Percentiles rank a stretch among this genome's conserved stretches.
Conservation (phyloP, 805 yeast genomes). For the Saitoella complicata region DNA sequence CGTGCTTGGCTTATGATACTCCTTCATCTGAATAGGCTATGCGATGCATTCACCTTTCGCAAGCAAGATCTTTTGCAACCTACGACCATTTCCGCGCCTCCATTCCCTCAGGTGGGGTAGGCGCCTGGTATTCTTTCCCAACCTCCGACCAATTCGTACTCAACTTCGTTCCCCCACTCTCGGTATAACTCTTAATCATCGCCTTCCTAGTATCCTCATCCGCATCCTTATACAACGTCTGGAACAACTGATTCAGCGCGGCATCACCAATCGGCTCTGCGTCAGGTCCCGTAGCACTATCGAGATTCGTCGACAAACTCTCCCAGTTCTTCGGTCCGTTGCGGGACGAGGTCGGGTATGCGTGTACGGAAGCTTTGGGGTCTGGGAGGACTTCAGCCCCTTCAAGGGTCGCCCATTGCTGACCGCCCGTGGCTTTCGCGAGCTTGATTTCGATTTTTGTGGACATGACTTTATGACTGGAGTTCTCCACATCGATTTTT, state of each 20-base stretch:
- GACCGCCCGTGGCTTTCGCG: conserved; percentile 25
- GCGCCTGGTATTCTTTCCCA: conserved; percentile 41
- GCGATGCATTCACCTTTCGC: no score
- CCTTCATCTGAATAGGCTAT: no score
- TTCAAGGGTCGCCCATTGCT: conserved; percentile 43
- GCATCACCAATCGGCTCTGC: conserved; percentile 31
- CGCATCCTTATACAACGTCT: conserved; percentile 54
- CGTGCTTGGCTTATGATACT: no score
- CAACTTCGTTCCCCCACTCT: conserved; percentile 83
- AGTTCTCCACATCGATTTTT: conserved; percentile 31
- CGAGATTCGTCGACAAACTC: conserved; percentile 24
- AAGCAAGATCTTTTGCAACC: conserved; percentile 13
- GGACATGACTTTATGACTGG: conserved; percentile 37
- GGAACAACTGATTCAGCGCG: conserved; percentile 47
- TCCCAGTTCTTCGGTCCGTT: conserved; percentile 55
- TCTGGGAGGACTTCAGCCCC: conserved; percentile 13
- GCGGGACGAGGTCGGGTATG: conserved; percentile 51
- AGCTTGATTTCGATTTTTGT: conserved; percentile 65
- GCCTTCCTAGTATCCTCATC: conserved; percentile 83
- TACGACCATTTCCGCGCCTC: conserved; percentile 30
- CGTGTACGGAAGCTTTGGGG: conserved; percentile 8
- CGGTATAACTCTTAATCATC: conserved; percentile 91
- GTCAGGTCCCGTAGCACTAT: conserved; percentile 21
- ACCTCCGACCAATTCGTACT: conserved; percentile 93
- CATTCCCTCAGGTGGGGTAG: conserved; percentile 63